A percentile compares a stretch with the other conserved stretches of the same genome.
Evolutionary conservation across 495 filamentous ascomycete genomes (phyloP).

Genomic region (Chaetomium fimeti): DNA sequence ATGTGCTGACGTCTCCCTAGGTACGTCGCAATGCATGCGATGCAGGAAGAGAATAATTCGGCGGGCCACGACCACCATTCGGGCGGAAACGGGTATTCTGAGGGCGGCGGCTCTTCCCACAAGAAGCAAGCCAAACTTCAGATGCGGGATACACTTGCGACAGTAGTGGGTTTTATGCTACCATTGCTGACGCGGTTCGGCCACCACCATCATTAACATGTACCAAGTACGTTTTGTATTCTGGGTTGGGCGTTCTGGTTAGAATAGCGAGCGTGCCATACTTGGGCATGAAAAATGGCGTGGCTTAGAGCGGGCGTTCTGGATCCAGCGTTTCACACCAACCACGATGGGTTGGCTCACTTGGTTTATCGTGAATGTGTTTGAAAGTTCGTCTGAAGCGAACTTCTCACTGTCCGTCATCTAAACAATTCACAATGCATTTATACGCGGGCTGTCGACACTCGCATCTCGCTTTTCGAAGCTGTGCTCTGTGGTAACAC

Average conservation of each 20-base stretch:
- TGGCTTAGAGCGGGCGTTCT: conserved; percentile 2
- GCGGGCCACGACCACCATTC: conserved; percentile 51
- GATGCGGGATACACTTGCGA: conserved; percentile 67
- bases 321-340: background rate
- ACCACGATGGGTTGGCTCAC: no score
- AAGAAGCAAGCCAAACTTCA: conserved; percentile 52
- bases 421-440: background rate
- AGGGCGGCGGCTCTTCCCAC: conserved; percentile 50
- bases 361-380: background rate
- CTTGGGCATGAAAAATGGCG: conserved; percentile 1
- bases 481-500: background rate
- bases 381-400: background rate
- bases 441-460: background rate
- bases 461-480: background rate
- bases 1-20: conserved; percentile 45
- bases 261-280: conserved; percentile 10
- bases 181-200: conserved; percentile 88
- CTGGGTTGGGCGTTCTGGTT: conserved; percentile 22
- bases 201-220: conserved; percentile 69
- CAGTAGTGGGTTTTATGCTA: conserved; percentile 84
- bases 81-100: conserved; percentile 64
- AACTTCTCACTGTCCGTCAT: no score
- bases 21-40: conserved; percentile 98
- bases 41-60: conserved; percentile 72
- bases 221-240: conserved; percentile 5